Conservation (phyloP, 768 basidiomycete species). For the Krasilnikovozyma curviuscula region DNA sequence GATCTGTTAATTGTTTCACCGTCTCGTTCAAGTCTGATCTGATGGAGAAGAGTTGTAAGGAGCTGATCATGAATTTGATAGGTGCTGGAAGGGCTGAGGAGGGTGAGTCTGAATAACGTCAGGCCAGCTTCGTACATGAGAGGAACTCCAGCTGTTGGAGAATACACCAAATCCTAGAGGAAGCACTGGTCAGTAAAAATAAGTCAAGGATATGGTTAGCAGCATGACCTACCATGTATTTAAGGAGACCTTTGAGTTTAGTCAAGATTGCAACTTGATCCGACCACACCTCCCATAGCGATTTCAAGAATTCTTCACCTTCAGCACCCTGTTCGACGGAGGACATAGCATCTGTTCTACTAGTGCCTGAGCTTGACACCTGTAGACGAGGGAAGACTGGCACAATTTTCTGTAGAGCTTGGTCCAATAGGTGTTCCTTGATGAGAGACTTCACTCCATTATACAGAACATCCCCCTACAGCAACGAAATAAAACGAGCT, state of each 20-base stretch:
- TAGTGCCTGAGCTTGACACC: too few species aligned
- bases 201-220: not conserved
- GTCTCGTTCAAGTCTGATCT: constrained; percentile 78
- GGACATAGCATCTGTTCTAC: constrained; percentile 1
- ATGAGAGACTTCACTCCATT: constrained; percentile 63
- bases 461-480: constrained; percentile 62
- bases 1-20: constrained; percentile 82
- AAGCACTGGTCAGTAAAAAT: not conserved
- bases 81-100: constrained; percentile 33
- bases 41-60: constrained; percentile 57
- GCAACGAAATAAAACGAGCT: not conserved
- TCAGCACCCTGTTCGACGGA: constrained; percentile 56
- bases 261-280: constrained; percentile 78
- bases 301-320: constrained; percentile 66
- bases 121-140: constrained; percentile 65
- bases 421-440: constrained; percentile 56
- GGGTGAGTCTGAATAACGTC: constrained; percentile 58
- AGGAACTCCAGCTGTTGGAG: constrained; percentile 51
- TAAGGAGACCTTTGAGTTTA: constrained; percentile 71
- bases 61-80: constrained; percentile 68
- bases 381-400: constrained; percentile 51
- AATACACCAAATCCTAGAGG: constrained; percentile 72
- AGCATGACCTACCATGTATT: constrained; percentile 64
- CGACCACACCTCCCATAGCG: constrained; percentile 70
- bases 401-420: constrained; percentile 55